A percentile compares a stretch with the other conserved stretches of the same genome.
phyloP scores from a whole-genome alignment of 768 basidiomycete genomes.

The Pleurotus ostreatus region DNA sequence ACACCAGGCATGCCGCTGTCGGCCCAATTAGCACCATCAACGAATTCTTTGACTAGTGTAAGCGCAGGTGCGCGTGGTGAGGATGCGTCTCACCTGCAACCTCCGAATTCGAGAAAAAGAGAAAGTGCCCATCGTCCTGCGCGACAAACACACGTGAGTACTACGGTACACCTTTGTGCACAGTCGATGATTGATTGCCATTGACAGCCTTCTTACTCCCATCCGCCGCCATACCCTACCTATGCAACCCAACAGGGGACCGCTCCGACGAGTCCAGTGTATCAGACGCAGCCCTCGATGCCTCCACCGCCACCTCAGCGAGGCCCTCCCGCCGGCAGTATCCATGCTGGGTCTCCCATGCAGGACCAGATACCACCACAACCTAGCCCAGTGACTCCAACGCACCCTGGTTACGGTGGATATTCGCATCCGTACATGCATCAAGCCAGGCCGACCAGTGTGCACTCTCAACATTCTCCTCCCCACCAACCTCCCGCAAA shows the following conservation, averaged over 20 bases:
- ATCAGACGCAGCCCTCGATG: slow-evolving; percentile 8
- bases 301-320: slow-evolving; percentile 13
- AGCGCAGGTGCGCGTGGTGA: slow-evolving; percentile 30
- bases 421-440: slow-evolving; percentile 26
- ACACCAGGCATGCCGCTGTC: slow-evolving; percentile 44
- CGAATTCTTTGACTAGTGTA: slow-evolving; percentile 29
- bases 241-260: not conserved
- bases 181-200: not conserved
- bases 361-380: slow-evolving; percentile 15
- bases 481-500: slow-evolving; percentile 29
- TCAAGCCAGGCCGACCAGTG: slow-evolving; percentile 21
- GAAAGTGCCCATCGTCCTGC: slow-evolving; percentile 39
- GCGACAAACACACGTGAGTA: slow-evolving; percentile 49
- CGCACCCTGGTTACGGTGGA: slow-evolving; percentile 30
- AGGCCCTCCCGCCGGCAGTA: not conserved
- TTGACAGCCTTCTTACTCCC: not conserved
- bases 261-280: slow-evolving; percentile 8
- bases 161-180: slow-evolving; percentile 3
- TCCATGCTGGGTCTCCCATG: slow-evolving; percentile 11
- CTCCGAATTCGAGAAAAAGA: slow-evolving; percentile 33
- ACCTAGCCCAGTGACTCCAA: slow-evolving; percentile 26
- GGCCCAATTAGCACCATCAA: slow-evolving; percentile 36
- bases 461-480: slow-evolving; percentile 10
- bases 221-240: not conserved
- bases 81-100: slow-evolving; percentile 31